Conservation (phyloP, 1,284 basidiomycete species). For the Quambalaria eucalypti region DNA sequence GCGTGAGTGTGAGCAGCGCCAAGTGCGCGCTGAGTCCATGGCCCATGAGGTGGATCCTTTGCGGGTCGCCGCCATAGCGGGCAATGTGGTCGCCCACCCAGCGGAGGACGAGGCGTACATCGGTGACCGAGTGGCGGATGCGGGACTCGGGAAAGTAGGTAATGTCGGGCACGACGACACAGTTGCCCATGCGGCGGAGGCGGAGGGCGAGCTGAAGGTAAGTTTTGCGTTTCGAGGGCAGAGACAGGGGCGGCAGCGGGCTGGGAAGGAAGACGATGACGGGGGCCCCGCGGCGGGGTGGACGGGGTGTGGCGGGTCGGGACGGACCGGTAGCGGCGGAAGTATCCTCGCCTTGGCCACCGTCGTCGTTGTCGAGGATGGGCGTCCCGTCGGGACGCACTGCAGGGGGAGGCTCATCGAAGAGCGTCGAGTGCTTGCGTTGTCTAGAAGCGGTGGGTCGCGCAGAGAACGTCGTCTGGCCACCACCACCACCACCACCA, state of each 20-base stretch:
- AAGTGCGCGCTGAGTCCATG: conserved; percentile 48
- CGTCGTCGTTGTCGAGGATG: background rate
- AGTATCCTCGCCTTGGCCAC: background rate
- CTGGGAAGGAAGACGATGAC: conserved; percentile 46
- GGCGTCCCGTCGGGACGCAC: background rate
- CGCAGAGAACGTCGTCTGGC: background rate
- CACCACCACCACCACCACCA: no score
- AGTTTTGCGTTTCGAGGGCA: conserved; percentile 18
- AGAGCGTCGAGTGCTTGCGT: conserved; percentile 15
- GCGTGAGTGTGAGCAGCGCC: conserved; percentile 45
- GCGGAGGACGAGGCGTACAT: conserved; percentile 42
- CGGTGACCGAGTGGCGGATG: conserved; percentile 40
- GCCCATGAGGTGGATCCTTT: conserved; percentile 44
- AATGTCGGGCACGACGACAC: conserved; percentile 48
- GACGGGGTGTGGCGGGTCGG: background rate
- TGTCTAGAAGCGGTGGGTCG: background rate
- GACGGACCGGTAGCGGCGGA: background rate
- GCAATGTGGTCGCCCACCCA: conserved; percentile 44
- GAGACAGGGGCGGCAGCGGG: conserved; percentile 33
- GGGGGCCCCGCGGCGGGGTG: conserved; percentile 19
- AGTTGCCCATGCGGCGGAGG: conserved; percentile 44
- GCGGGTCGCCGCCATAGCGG: conserved; percentile 46
- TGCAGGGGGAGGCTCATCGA: conserved; percentile 8
- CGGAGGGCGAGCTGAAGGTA: conserved; percentile 46
- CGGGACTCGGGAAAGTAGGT: conserved; percentile 43